Base-by-base conservation (phyloP, 805 yeast species). In the Barnettozyma populi region DNA sequence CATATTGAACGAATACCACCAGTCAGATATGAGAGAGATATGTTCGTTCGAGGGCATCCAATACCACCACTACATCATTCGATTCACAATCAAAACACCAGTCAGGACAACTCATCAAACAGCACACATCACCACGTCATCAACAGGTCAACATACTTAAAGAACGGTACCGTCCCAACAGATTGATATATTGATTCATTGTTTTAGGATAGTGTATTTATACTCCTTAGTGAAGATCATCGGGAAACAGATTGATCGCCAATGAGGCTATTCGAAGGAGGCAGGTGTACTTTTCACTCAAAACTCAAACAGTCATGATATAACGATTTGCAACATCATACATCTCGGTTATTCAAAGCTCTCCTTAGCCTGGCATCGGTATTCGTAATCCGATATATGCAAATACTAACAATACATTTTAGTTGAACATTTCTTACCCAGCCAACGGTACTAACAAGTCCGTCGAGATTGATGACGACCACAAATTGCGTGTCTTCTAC, bases 401-500 rank as follows among this genome's bases (percentile, higher is more conserved):
- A n/a, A 23, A 21, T 49, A 49, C 52, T 49, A 49, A 49, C 52
- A 43, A 11, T 13, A 8, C 21, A 11, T 20, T 8, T 25, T 27
- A 49, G 98, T 90, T 94, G 78, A 94, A 94, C 86, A 92, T 94
- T 80, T 87, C 99, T 74, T 94, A 86, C 84, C 99, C 99, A 80
- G 92, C 96, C 76, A 95, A 94, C 89, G 99, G 99, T 84, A 86
- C 99, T 69, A 97, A 94, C 79, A 94, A 94, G 83, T 76, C 87
- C 76, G 79, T 92, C 74, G 98, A 94, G 63, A 88, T 94, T 69
- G 99, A 94, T 72, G 99, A 94, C 73, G 99, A 94, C 78, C 98
- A 90, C 85, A 90, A 94, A 74, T 81, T 92, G 74, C 94, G 97
- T 75, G 88, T 81, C 74, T 90, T 94, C 80, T 90, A 89, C 87